Evolutionary conservation across 2,329 filamentous ascomycete species (phyloP).

Genomic region (Colletotrichum graminicola): DNA sequence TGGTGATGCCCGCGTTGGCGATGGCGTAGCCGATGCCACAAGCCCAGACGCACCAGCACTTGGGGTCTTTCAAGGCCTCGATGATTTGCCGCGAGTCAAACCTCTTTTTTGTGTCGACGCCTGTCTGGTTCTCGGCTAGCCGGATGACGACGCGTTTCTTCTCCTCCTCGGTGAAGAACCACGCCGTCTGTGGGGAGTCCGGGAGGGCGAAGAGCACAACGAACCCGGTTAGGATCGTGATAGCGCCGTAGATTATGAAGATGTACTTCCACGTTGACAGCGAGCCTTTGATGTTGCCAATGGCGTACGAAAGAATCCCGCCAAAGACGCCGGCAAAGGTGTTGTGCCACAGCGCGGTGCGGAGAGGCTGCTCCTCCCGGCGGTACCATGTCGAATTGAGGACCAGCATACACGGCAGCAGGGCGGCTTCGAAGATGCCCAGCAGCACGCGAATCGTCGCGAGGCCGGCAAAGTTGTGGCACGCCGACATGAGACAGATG

Average conservation of each 20-base stretch:
- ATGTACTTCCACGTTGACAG: slow-evolving; percentile 55
- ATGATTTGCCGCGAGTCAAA: slow-evolving; percentile 77
- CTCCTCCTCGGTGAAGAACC: slow-evolving; percentile 73
- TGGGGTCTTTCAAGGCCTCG: slow-evolving; percentile 62
- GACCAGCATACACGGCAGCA: slow-evolving; percentile 62
- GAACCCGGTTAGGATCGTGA: slow-evolving; percentile 70
- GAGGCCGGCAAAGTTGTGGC: slow-evolving; percentile 45
- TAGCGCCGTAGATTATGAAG: slow-evolving; percentile 71
- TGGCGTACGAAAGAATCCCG: slow-evolving; percentile 63
- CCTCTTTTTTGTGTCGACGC: slow-evolving; percentile 74
- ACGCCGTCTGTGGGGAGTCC: slow-evolving; percentile 66
- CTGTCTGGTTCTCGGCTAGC: slow-evolving; percentile 80
- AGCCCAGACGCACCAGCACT: slow-evolving; percentile 70
- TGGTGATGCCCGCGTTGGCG: slow-evolving; percentile 77
- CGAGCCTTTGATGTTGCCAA: slow-evolving; percentile 47
- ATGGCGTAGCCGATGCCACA: slow-evolving; percentile 73
- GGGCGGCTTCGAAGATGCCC: slow-evolving; percentile 44
- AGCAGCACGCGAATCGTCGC: slow-evolving; percentile 44
- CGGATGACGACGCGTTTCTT: slow-evolving; percentile 76
- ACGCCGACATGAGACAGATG: slow-evolving; percentile 52
- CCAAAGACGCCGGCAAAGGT: slow-evolving; percentile 57
- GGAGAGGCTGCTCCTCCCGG: slow-evolving; percentile 69
- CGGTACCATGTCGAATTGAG: slow-evolving; percentile 63
- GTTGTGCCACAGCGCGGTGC: slow-evolving; percentile 74
- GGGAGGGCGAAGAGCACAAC: slow-evolving; percentile 69